Evolutionary conservation across 1,284 basidiomycete species (phyloP).

Genomic region (Apiotrichum akiyoshidainum): DNA sequence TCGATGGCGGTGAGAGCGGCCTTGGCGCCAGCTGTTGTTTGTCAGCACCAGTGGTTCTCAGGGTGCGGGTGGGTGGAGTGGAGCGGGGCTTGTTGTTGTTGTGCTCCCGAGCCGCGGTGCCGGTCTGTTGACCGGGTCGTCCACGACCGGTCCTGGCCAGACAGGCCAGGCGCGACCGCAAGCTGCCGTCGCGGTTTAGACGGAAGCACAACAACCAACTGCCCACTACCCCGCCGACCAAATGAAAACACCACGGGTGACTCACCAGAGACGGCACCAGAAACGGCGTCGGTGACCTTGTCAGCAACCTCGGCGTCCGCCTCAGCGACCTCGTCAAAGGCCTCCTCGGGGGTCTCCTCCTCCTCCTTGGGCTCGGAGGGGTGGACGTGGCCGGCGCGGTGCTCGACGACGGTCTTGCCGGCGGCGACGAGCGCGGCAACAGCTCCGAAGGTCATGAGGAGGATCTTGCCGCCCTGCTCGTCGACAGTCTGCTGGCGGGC

Average conservation of each 20-base stretch:
- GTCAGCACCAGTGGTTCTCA: too few species aligned
- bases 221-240: too few species aligned
- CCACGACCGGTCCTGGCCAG: too few species aligned
- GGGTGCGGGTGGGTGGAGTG: too few species aligned
- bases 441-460: conserved; percentile 4
- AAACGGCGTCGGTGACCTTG: neutral
- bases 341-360: neutral
- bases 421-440: conserved; percentile 7
- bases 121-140: too few species aligned
- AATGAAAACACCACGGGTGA: neutral
- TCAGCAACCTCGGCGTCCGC: conserved; percentile 7
- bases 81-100: neutral
- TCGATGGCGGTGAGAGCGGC: neutral
- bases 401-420: neutral
- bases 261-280: neutral
- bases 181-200: too few species aligned
- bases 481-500: neutral
- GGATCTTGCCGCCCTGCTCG: neutral
- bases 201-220: too few species aligned
- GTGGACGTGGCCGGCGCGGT: conserved; percentile 5
- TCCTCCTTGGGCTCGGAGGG: conserved; percentile 2
- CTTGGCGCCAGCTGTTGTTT: neutral
- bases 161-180: too few species aligned
- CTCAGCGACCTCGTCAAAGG: conserved; percentile 6
- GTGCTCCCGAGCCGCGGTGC: too few species aligned